Percentiles rank a stretch among this genome's conserved stretches.
phyloP scores from a whole-genome alignment of 139 green algal species.

The Chlorokybus atmophyticus region DNA sequence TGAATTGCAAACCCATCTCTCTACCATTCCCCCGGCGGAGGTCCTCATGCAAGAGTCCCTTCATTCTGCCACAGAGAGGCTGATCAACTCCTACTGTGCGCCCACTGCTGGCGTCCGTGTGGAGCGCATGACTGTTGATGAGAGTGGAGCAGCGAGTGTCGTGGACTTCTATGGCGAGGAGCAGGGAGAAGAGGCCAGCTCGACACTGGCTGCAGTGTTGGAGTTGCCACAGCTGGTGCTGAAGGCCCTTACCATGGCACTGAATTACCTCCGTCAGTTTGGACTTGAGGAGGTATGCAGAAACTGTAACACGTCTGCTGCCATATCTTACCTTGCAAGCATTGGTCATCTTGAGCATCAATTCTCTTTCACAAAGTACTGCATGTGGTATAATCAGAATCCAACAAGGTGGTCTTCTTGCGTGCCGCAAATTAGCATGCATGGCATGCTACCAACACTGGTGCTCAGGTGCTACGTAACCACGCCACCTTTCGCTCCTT shows the following conservation, averaged over 20 bases:
- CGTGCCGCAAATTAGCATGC: too few species aligned
- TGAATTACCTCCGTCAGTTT: constrained; percentile 53
- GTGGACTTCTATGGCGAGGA: too few species aligned
- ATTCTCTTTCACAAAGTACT: too few species aligned
- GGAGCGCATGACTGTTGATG: constrained; percentile 4
- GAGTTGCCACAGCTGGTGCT: constrained; percentile 41
- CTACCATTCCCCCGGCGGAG: constrained; percentile 50
- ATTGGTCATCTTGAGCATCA: too few species aligned
- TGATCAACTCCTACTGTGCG: constrained; percentile 5
- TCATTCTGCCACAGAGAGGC: constrained; percentile 26
- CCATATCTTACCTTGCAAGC: too few species aligned
- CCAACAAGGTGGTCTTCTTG: too few species aligned
- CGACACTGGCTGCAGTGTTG: constrained; percentile 30
- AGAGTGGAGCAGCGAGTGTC: too few species aligned
- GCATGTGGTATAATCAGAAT: too few species aligned
- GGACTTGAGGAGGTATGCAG: constrained; percentile 39
- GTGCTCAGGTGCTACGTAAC: constrained; percentile 7
- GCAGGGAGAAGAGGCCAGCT: too few species aligned
- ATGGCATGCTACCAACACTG: too few species aligned
- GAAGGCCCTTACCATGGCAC: constrained; percentile 37
- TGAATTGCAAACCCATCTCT: constrained; percentile 51
- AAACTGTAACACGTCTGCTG: too few species aligned
- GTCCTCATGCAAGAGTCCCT: constrained; percentile 42
- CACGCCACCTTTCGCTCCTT: constrained; percentile 12
- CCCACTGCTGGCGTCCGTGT: neutral